These are phyloP conservation scores for Exophiala phaeomuriformis DNA, from an alignment of 2,329 filamentous ascomycete genomes.

Conservation along the genomic window DNA sequence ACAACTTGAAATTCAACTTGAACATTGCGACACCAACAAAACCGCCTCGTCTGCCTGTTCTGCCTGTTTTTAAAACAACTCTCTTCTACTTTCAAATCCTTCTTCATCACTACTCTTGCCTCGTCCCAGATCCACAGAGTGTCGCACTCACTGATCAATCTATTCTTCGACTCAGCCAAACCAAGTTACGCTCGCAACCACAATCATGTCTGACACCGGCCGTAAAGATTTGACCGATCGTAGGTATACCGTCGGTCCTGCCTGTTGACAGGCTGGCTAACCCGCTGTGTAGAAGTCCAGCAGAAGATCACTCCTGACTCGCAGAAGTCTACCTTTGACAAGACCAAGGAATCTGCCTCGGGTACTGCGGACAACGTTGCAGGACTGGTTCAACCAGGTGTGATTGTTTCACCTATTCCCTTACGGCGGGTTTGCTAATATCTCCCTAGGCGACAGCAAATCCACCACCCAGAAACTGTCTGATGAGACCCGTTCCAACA, in stretches of 20 bases:
- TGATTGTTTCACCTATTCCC: background rate
- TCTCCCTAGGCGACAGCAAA: conserved; percentile 45
- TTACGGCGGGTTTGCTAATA: conserved; percentile 1
- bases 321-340: conserved; percentile 54
- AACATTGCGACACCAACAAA: background rate
- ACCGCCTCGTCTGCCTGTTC: background rate
- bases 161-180: background rate
- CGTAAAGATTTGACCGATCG: conserved; percentile 55
- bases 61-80: background rate
- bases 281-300: conserved; percentile 37
- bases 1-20: conserved; percentile 27
- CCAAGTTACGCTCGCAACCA: conserved; percentile 17
- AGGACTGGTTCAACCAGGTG: conserved; percentile 34
- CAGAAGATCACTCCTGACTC: conserved; percentile 54
- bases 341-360: conserved; percentile 51
- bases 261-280: background rate
- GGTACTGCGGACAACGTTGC: conserved; percentile 49
- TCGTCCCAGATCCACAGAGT: background rate
- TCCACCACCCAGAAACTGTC: conserved; percentile 45
- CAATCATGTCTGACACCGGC: conserved; percentile 46
- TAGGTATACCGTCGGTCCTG: conserved; percentile 3
- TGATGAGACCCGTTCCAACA: conserved; percentile 31
- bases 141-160: background rate
- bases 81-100: conserved; percentile 3
- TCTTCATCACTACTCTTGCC: conserved; percentile 8